Percentiles rank a stretch among this genome's conserved stretches.
Conservation (phyloP, 148 eudicot species). For the Persicaria tinctoria region DNA sequence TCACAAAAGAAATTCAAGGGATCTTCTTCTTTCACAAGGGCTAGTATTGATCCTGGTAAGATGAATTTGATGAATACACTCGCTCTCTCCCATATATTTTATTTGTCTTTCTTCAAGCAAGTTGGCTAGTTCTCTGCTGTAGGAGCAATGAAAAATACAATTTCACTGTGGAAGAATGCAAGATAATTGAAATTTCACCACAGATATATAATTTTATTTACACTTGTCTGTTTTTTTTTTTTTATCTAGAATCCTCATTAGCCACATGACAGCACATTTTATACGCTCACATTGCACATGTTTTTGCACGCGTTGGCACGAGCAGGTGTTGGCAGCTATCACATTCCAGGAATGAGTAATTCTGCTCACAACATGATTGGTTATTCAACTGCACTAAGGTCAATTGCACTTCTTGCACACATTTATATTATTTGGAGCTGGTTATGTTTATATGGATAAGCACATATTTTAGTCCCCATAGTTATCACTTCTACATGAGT, state of each 20-base stretch:
- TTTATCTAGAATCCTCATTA: conserved; percentile 26
- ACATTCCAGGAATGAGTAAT: conserved; percentile 87
- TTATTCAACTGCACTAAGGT: conserved; percentile 98
- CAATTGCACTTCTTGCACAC: conserved; percentile 93
- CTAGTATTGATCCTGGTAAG: conserved; percentile 59
- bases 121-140: neutral
- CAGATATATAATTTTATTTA: neutral
- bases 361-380: conserved; percentile 92
- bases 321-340: conserved; percentile 98
- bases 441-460: neutral
- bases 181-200: neutral
- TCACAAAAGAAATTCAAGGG: conserved; percentile 67
- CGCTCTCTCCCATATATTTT: neutral
- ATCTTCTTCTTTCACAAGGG: conserved; percentile 42
- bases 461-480: conserved; percentile 3
- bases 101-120: neutral
- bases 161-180: neutral
- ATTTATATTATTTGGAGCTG: conserved; percentile 29
- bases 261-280: conserved; percentile 53
- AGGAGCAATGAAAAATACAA: neutral
- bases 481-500: conserved; percentile 23
- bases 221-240: conserved; percentile 14
- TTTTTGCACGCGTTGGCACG: conserved; percentile 94
- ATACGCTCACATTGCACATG: conserved; percentile 92
- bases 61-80: conserved; percentile 14